phyloP scores from a whole-genome alignment of 176 grass and related monocot species.

The Musa troglodytarum region DNA sequence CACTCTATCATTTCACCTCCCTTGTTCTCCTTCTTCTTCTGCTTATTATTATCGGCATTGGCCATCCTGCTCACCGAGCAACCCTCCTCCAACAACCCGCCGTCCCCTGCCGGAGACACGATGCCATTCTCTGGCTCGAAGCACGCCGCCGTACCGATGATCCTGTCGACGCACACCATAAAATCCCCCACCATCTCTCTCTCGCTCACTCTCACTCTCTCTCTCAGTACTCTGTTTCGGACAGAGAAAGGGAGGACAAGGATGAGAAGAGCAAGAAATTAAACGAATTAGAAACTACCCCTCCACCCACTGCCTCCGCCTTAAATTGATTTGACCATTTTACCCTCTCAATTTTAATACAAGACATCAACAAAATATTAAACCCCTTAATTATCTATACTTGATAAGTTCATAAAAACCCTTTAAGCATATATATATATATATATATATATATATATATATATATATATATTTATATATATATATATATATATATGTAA shows the following conservation, averaged over 20 bases:
- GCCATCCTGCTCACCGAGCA: not conserved
- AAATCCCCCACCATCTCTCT: slow-evolving; percentile 31
- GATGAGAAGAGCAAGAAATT: no score
- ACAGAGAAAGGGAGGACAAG: not conserved
- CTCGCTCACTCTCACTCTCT: slow-evolving; percentile 1
- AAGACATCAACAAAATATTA: no score
- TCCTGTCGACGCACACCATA: slow-evolving; percentile 37
- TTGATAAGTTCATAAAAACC: no score
- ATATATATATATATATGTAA: no score
- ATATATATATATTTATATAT: no score
- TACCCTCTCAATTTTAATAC: no score
- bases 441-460: no score
- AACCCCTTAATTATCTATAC: no score
- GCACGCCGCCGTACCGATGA: slow-evolving; percentile 29
- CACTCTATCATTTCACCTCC: slow-evolving; percentile 11
- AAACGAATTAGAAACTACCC: no score
- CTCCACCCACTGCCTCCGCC: no score
- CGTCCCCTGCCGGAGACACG: not conserved
- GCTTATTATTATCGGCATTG: not conserved
- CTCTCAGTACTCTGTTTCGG: not conserved
- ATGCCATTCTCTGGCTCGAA: not conserved
- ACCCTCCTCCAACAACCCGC: not conserved
- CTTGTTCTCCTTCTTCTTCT: not conserved
- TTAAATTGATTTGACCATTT: no score
- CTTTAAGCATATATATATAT: no score